phyloP scores from a whole-genome alignment of 2,329 filamentous ascomycete species.

The Aspergillus tubingensis region DNA sequence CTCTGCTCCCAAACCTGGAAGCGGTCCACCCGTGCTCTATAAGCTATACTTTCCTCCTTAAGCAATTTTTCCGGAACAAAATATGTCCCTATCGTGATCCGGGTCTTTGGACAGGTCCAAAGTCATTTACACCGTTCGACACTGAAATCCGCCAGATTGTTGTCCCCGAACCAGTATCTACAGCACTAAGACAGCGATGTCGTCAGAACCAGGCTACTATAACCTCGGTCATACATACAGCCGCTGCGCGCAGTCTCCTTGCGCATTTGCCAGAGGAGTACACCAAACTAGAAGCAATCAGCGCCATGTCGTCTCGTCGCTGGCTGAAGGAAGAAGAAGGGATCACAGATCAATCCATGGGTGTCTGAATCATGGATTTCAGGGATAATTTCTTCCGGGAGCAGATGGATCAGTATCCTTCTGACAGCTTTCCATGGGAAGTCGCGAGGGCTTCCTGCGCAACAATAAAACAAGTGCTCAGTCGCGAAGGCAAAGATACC shows the following conservation, averaged over 20 bases:
- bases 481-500: conserved; percentile 35
- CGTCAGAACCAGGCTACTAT: conserved; percentile 44
- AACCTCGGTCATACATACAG: conserved; percentile 43
- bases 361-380: conserved; percentile 41
- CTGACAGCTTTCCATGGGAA: conserved; percentile 33
- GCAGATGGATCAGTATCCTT: conserved; percentile 4
- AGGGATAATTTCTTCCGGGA: conserved; percentile 31
- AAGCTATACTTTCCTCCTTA: conserved; percentile 38
- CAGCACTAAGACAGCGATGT: conserved; percentile 34
- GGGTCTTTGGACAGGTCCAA: conserved; percentile 40
- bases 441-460: conserved; percentile 33
- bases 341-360: conserved; percentile 41
- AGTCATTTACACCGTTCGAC: conserved; percentile 24
- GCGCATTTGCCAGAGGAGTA: conserved; percentile 30
- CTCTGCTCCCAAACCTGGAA: conserved; percentile 46
- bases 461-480: conserved; percentile 31
- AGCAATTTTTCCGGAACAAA: conserved; percentile 36
- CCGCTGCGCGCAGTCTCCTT: conserved; percentile 44
- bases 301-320: conserved; percentile 42
- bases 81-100: conserved; percentile 31
- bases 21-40: conserved; percentile 42
- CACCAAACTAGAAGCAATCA: conserved; percentile 33
- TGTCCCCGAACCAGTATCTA: conserved; percentile 33
- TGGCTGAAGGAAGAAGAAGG: conserved; percentile 32
- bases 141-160: conserved; percentile 34